These are phyloP conservation scores for Stemphylium vesicarium DNA, from an alignment of 2,329 filamentous ascomycete genomes.

Conservation along the genomic window DNA sequence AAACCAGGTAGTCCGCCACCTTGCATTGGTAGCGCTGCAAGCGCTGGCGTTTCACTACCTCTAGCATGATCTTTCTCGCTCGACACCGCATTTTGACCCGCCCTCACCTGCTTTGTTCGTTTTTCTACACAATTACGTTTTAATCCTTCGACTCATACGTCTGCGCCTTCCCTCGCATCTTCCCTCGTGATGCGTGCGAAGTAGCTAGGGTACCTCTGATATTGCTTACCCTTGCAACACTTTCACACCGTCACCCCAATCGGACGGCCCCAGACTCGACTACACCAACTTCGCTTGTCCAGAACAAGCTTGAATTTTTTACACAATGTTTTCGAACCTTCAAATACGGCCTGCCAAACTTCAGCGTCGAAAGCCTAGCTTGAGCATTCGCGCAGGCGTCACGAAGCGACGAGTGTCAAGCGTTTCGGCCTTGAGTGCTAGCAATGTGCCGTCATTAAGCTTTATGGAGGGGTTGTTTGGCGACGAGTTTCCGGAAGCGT, in stretches of 20 bases:
- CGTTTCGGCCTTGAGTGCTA: constrained; percentile 19
- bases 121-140: not conserved
- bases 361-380: constrained; percentile 29
- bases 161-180: not conserved
- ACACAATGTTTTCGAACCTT: constrained; percentile 26
- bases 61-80: constrained; percentile 7
- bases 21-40: constrained; percentile 24
- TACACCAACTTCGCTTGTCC: not conserved
- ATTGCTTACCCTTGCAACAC: not conserved
- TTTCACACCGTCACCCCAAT: not conserved
- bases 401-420: constrained; percentile 28
- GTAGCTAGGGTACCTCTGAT: not conserved
- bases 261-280: not conserved
- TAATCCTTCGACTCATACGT: not conserved
- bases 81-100: constrained; percentile 8
- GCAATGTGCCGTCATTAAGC: constrained; percentile 31
- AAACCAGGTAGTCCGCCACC: constrained; percentile 13
- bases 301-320: not conserved
- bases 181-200: not conserved
- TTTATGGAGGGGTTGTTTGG: constrained; percentile 34
- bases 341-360: constrained; percentile 27
- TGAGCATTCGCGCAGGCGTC: constrained; percentile 30
- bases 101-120: constrained; percentile 1
- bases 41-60: constrained; percentile 18
- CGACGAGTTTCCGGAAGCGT: constrained; percentile 33